Evolutionary conservation across 2,329 filamentous ascomycete species (phyloP).

Genomic region (Fusarium equiseti): DNA sequence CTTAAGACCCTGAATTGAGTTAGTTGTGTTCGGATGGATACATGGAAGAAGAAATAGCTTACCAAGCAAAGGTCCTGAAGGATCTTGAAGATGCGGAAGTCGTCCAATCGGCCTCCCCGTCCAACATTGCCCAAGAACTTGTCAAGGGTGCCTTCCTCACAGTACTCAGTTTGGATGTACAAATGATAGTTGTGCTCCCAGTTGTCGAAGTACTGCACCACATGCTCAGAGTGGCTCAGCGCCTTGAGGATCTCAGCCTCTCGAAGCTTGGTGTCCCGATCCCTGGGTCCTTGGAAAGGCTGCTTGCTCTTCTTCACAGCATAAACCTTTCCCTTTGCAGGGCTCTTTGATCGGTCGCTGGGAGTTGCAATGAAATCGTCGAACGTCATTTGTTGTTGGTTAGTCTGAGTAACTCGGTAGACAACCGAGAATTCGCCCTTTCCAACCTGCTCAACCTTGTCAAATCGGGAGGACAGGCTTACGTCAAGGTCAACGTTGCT

Average conservation of each 20-base stretch:
- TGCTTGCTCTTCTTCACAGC: conserved; percentile 95
- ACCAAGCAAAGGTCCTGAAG: conserved; percentile 86
- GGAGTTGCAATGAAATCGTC: conserved; percentile 60
- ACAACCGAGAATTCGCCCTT: conserved; percentile 95
- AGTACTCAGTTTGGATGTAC: conserved; percentile 98
- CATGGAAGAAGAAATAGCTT: conserved; percentile 54
- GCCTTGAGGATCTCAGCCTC: conserved; percentile 84
- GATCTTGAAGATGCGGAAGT: conserved; percentile 99
- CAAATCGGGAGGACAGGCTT: conserved; percentile 79
- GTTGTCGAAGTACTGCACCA: conserved; percentile 84
- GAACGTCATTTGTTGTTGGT: conserved; percentile 50
- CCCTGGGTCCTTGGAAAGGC: conserved; percentile 80
- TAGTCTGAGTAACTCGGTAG: conserved; percentile 75
- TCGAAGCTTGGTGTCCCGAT: conserved; percentile 84
- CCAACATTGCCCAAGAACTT: conserved; percentile 87
- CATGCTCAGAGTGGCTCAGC: conserved; percentile 84
- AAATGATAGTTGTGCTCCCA: conserved; percentile 90
- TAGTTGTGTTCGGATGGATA: not conserved
- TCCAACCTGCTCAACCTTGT: conserved; percentile 82
- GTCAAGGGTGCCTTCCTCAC: conserved; percentile 92
- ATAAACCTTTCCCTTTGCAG: conserved; percentile 74
- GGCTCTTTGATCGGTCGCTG: conserved; percentile 62
- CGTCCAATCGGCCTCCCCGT: conserved; percentile 86
- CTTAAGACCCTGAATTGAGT: conserved; percentile 76
- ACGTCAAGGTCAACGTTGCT: conserved; percentile 78